Percentiles rank a stretch among this genome's conserved stretches.
These are phyloP conservation scores for Fusarium aywerte DNA, from an alignment of 2,329 filamentous ascomycete species.

Conservation along the genomic window DNA sequence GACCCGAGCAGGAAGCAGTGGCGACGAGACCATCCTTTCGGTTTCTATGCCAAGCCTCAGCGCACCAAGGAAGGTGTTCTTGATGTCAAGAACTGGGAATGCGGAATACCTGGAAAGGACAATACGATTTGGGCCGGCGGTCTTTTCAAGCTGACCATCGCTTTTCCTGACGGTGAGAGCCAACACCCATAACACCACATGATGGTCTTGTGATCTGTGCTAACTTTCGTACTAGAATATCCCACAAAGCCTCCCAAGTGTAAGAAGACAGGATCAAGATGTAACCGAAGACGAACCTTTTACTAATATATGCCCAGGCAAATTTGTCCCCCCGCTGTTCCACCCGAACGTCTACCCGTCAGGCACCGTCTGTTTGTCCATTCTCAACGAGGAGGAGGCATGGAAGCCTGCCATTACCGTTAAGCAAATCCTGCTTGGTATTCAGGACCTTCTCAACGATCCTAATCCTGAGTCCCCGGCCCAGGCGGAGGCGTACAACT, in stretches of 20 bases:
- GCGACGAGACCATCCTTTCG: conserved; percentile 96
- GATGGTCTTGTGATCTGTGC: conserved; percentile 9
- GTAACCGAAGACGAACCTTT: not conserved
- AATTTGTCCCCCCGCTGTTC: conserved; percentile 95
- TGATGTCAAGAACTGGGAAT: conserved; percentile 96
- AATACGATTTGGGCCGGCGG: conserved; percentile 99
- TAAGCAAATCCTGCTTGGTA: conserved; percentile 95
- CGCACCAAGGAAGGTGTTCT: conserved; percentile 83
- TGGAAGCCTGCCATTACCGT: conserved; percentile 99
- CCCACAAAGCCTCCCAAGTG: conserved; percentile 99
- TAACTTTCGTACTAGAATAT: conserved; percentile 73
- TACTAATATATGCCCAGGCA: conserved; percentile 68
- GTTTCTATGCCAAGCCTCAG: conserved; percentile 91
- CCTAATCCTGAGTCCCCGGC: conserved; percentile 97
- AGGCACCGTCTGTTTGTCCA: conserved; percentile 95
- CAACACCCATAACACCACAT: not conserved
- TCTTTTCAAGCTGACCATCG: conserved; percentile 91
- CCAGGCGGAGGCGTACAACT: conserved; percentile 95
- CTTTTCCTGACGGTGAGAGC: conserved; percentile 86
- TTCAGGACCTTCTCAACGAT: conserved; percentile 94
- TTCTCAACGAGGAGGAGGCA: conserved; percentile 96
- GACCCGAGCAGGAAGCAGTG: conserved; percentile 81
- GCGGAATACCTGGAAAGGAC: conserved; percentile 93
- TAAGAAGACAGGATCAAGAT: conserved; percentile 59
- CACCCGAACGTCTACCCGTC: conserved; percentile 99